Conservation (phyloP, 2,329 filamentous ascomycete genomes). For the Exophiala oligosperma region DNA sequence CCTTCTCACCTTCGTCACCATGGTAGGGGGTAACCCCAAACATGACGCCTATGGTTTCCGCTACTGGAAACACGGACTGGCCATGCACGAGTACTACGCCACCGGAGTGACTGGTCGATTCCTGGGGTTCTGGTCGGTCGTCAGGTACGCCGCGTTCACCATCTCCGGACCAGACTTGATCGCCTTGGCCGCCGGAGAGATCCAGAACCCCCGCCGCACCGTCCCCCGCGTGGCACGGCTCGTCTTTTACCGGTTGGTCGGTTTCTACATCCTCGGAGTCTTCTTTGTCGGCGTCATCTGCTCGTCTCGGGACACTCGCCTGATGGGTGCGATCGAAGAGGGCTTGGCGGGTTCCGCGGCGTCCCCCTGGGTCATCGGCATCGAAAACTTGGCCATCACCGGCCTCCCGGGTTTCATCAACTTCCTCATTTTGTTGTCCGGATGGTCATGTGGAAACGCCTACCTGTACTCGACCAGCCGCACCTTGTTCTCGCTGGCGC, state of each 20-base stretch:
- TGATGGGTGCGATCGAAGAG: constrained; percentile 59
- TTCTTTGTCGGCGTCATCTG: constrained; percentile 69
- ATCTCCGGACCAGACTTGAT: constrained; percentile 65
- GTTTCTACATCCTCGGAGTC: constrained; percentile 73
- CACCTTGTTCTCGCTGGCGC: constrained; percentile 48
- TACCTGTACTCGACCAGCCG: constrained; percentile 57
- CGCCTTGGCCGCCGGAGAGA: constrained; percentile 60
- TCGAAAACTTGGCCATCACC: constrained; percentile 59
- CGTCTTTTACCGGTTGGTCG: constrained; percentile 73
- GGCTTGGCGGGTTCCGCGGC: constrained; percentile 64
- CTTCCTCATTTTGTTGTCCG: constrained; percentile 69
- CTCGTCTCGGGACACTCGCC: constrained; percentile 61
- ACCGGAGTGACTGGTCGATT: constrained; percentile 65
- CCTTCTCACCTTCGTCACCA: constrained; percentile 74
- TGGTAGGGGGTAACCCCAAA: constrained; percentile 76
- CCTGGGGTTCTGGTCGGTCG: constrained; percentile 70
- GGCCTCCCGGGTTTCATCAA: constrained; percentile 73
- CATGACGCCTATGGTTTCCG: constrained; percentile 70
- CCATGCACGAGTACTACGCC: constrained; percentile 67
- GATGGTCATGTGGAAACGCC: constrained; percentile 69
- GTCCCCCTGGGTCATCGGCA: constrained; percentile 73
- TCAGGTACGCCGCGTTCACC: constrained; percentile 67
- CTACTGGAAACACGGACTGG: constrained; percentile 61
- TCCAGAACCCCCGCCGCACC: constrained; percentile 66
- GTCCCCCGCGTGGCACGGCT: constrained; percentile 73